Percentiles rank a stretch among this genome's conserved stretches.
phyloP scores from a whole-genome alignment of 1,139 yeast genomes.

The Wickerhamomyces sp. region DNA sequence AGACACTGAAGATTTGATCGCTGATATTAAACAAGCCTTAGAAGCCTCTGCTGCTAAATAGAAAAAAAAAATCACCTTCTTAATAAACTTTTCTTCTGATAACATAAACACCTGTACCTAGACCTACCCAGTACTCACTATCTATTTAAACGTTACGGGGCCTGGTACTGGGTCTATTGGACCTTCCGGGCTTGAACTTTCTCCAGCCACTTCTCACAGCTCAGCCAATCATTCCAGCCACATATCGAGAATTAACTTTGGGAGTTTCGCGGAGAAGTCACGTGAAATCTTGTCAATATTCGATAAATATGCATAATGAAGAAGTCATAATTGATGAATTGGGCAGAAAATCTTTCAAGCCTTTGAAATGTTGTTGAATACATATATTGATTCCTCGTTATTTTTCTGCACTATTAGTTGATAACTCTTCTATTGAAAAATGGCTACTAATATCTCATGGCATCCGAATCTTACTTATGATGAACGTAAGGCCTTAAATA shows the following conservation, averaged over 20 bases:
- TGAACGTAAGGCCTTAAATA: conserved; percentile 67
- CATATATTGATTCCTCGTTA: neutral
- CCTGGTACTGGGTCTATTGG: neutral
- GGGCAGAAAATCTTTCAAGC: neutral
- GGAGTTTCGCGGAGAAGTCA: conserved; percentile 9
- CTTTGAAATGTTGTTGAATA: neutral
- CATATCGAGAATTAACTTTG: conserved; percentile 7
- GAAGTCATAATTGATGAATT: neutral
- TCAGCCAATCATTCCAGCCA: conserved; percentile 1
- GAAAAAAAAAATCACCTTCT: neutral
- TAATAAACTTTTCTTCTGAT: too few relatives aligned
- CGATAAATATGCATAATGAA: neutral
- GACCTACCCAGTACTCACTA: too few relatives aligned
- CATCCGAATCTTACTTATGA: conserved; percentile 82
- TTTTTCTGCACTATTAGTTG: neutral
- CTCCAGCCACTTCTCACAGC: conserved; percentile 7
- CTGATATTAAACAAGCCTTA: conserved; percentile 71
- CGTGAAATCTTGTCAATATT: conserved; percentile 23
- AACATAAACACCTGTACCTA: too few relatives aligned
- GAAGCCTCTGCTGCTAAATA: conserved; percentile 10
- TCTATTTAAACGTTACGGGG: too few relatives aligned
- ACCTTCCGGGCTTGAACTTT: neutral
- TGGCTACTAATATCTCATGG: conserved; percentile 97
- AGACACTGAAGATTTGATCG: conserved; percentile 70
- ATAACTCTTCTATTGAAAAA: conserved; percentile 23